Evolutionary conservation across 345 rosid genomes (phyloP), one percentile per base, ranked within the genome.

Genomic region (Adansonia digitata): DNA sequence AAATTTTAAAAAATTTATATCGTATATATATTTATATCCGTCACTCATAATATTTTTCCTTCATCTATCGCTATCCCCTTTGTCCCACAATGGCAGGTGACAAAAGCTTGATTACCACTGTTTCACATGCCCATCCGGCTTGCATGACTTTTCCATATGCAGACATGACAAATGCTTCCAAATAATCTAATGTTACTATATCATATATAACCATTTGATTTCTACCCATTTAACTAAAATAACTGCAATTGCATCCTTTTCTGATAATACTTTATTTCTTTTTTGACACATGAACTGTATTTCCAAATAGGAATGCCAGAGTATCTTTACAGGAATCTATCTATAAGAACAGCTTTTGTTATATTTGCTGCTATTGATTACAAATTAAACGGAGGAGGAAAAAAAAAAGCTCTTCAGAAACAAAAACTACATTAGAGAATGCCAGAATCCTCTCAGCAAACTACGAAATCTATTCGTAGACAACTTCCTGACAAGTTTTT

Each of bases 401-500:
- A 10, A 10, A 42, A 74, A 79, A 82, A 80, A 77, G 80, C 75
- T 42, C 12, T 42, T 42, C 88, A 88, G 39, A 20, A 60, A 69
- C 62, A 74, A 53, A 68, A 35, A 49, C 49, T 72, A 40, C 76
- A 68, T 74, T 84, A 78, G 88, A 61, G 88, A 81, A 85, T 89
- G 91, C 97, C 95, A 94, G 82, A 94, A 76, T 81, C 97, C 97
- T 79, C 80, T 89, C 39, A 92, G 82, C 81, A 94, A 75, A 46
- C 84, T 86, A 4, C 93, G 87, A 78, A 94, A 89, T 78, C 87
- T 84, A 76, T 89, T 91, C 11, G 81, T 74, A 29, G 98, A 94
- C 26, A 94, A 70, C 77, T 88, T 94, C 85, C 90, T 87, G 72
- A 91, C 87, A 77, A 94, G 93, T 77, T 79, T 88, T 84, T 91